Evolutionary conservation across 2,329 filamentous ascomycete species (phyloP), one percentile per base, ranked within the genome.

Genomic region (Calonectria ilicicola): DNA sequence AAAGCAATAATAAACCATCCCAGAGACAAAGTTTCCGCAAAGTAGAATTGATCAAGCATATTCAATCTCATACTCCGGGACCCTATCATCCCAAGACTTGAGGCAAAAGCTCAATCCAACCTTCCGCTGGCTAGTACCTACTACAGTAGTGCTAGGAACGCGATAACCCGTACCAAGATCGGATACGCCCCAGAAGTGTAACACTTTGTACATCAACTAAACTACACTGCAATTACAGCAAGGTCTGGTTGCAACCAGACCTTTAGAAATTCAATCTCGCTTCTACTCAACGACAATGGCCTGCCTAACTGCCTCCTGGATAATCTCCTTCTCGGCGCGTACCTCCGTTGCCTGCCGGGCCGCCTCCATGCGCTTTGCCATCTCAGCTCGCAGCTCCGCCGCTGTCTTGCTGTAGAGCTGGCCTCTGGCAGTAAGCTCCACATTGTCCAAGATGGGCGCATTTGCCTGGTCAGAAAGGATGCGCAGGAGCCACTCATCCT

Each of bases 391-490:
- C 29, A 58, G 53, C 53, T 58, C 53, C 32, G 53, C 53, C 32
- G 53, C 53, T 0, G 53, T 58, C 12, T 58, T 58, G 53, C 53
- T 58, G 53, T 58, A 58, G 32, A 58, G n/a, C 53, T 40, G 32
- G 23, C 53, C 53, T 10, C 32, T 58, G 32, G 53, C 32, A 5
- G 53, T 58, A 58, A 58, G 53, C 32, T 40, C 32, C 12, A 58
- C 53, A 58, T 58, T 58, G n/a, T 58, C 53, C 5, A 58, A n/a
- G 14, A 58, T 10, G 3, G 53, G n/a, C 8, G 53, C 53, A 10
- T 58, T 58, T 15, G 53, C 53, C 53, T 58, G 53, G 32, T 58
- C 53, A 21, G 53, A 58, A 17, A 58, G 53, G 53, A 58, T 58
- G 32, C 53, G 53, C 7, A 58, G 5, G 32, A 58, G 53, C 53